Evolutionary conservation across 2,329 filamentous ascomycete species (phyloP).

Genomic region (Calonectria hongkongensis): DNA sequence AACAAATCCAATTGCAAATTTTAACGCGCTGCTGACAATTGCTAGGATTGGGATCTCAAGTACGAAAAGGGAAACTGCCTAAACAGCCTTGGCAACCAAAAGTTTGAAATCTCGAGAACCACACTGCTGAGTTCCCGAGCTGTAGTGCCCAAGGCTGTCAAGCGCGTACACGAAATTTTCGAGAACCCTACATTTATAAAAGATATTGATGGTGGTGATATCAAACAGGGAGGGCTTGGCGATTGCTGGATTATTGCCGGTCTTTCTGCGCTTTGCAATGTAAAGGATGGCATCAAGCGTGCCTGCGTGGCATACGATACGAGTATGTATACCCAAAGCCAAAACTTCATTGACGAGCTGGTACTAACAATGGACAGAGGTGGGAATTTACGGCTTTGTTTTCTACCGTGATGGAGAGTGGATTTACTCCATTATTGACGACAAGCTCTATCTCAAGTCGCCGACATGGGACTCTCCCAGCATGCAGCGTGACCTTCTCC

Average conservation of each 20-base stretch:
- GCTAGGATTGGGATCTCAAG: conserved; percentile 80
- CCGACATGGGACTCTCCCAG: conserved; percentile 88
- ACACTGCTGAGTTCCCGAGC: conserved; percentile 68
- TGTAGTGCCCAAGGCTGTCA: conserved; percentile 82
- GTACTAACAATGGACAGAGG: conserved; percentile 58
- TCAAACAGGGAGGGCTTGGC: conserved; percentile 86
- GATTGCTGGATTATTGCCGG: conserved; percentile 91
- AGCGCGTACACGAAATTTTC: conserved; percentile 84
- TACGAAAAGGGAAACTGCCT: conserved; percentile 75
- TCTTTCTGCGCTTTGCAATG: conserved; percentile 84
- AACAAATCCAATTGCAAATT: not conserved
- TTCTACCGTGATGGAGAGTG: conserved; percentile 93
- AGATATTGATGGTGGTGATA: conserved; percentile 81
- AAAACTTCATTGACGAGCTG: not conserved
- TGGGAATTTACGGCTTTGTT: conserved; percentile 93
- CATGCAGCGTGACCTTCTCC: conserved; percentile 82
- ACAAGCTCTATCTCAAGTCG: conserved; percentile 90
- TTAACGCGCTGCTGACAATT: conserved; percentile 40
- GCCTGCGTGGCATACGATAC: conserved; percentile 86
- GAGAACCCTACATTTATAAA: conserved; percentile 82
- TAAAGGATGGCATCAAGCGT: conserved; percentile 80
- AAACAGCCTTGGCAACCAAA: conserved; percentile 70
- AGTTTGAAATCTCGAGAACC: conserved; percentile 71
- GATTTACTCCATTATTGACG: conserved; percentile 93
- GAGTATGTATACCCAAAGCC: conserved; percentile 60